These are phyloP conservation scores for Rubia balearica DNA, from an alignment of 305 asterid species.

Conservation along the genomic window DNA sequence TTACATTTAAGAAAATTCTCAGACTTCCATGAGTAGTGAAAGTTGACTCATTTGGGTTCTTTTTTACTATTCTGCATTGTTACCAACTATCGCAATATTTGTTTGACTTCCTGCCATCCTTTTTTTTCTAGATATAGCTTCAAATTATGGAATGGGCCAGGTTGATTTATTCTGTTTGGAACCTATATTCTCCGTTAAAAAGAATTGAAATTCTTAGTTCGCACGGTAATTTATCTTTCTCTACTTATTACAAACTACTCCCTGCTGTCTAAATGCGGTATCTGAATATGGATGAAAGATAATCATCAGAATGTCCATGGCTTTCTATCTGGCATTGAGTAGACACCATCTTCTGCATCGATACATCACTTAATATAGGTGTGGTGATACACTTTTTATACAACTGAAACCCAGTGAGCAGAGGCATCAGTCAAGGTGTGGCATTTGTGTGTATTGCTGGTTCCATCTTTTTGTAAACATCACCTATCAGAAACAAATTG, in stretches of 20 bases:
- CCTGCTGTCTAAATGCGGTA: too few species aligned
- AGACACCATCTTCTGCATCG: not conserved
- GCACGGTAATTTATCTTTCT: not conserved
- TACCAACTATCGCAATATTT: not conserved
- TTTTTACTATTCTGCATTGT: not conserved
- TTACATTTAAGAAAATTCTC: not conserved
- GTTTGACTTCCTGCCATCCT: not conserved
- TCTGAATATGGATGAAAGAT: not conserved
- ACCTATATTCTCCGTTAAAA: not conserved
- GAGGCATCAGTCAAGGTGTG: not conserved
- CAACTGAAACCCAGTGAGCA: not conserved
- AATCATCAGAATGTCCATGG: not conserved
- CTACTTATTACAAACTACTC: not conserved
- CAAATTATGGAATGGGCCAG: not conserved
- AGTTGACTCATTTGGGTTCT: not conserved
- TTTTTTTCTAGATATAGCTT: not conserved
- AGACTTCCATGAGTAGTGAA: not conserved
- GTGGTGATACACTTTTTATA: not conserved
- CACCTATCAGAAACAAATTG: not conserved
- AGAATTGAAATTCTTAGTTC: not conserved
- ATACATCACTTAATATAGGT: not conserved
- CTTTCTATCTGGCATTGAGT: not conserved
- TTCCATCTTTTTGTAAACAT: not conserved
- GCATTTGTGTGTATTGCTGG: not conserved
- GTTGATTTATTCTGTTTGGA: not conserved